These are phyloP conservation scores for Podospora anserina DNA, from an alignment of 495 filamentous ascomycete species.

Conservation along the genomic window DNA sequence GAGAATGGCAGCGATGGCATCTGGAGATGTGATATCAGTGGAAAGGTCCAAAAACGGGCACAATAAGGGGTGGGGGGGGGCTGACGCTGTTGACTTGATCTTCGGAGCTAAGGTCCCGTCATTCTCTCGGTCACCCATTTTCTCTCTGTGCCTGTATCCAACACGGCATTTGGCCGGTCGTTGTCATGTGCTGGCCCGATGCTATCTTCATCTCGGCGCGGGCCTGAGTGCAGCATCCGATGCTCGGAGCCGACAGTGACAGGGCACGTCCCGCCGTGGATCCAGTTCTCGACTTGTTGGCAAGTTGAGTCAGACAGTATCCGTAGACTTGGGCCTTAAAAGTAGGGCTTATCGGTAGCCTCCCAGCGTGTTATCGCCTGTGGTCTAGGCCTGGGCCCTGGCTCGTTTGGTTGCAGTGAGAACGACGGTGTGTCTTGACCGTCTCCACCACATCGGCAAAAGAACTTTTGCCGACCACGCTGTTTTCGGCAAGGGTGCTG, in stretches of 20 bases:
- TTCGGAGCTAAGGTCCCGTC: not conserved
- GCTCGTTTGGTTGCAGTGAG: not conserved
- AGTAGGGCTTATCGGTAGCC: not conserved
- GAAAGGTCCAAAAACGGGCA: not conserved
- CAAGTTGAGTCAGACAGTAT: too few relatives aligned
- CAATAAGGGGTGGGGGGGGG: not conserved
- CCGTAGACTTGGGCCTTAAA: too few relatives aligned
- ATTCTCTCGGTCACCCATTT: not conserved
- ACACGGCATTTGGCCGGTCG: not conserved
- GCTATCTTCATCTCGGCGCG: not conserved
- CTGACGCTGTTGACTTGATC: slow-evolving; percentile 5
- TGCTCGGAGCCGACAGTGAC: not conserved
- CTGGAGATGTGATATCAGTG: not conserved
- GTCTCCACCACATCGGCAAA: not conserved
- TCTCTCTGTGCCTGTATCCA: not conserved
- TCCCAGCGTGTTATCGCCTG: not conserved
- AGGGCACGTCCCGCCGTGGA: not conserved
- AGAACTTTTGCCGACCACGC: not conserved
- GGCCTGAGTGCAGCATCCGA: not conserved
- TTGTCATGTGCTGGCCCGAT: not conserved
- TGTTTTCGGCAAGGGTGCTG: not conserved
- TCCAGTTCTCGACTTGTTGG: not conserved
- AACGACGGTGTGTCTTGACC: not conserved
- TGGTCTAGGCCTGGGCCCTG: not conserved
- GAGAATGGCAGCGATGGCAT: not conserved